Evolutionary conservation across 1,139 yeast species (phyloP).

Genomic region (Pichia kudriavzevii): DNA sequence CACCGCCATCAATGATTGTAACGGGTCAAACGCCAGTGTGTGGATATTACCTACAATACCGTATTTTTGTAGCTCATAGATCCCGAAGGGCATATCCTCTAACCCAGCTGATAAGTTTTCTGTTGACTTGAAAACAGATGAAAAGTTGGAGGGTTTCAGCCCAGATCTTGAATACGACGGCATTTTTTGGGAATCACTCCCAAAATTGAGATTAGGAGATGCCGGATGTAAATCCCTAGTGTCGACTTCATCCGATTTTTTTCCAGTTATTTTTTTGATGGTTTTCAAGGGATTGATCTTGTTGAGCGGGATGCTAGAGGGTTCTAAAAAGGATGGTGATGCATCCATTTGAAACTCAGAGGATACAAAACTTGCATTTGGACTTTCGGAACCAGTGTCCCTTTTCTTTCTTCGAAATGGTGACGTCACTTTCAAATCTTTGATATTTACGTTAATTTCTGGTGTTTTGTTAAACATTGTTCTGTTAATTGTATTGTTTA

Average conservation of each 20-base stretch:
- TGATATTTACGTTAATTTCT: constrained; percentile 8
- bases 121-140: constrained; percentile 10
- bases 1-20: constrained; percentile 77
- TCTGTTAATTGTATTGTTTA: neutral
- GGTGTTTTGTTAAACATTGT: constrained; percentile 13
- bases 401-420: constrained; percentile 3
- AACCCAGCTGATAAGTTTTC: constrained; percentile 34
- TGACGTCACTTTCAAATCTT: too few relatives aligned
- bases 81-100: constrained; percentile 32
- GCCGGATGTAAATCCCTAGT: constrained; percentile 17
- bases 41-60: constrained; percentile 55
- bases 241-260: constrained; percentile 13
- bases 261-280: constrained; percentile 11
- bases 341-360: neutral
- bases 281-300: constrained; percentile 13
- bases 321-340: neutral
- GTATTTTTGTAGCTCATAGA: constrained; percentile 40
- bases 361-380: neutral
- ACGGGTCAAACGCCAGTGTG: constrained; percentile 76
- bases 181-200: constrained; percentile 7
- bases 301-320: neutral
- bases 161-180: too few relatives aligned
- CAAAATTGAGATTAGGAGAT: constrained; percentile 16
- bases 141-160: constrained; percentile 10
- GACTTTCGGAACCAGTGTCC: neutral